Percentiles rank a stretch among this genome's conserved stretches.
Evolutionary conservation across 2,329 filamentous ascomycete genomes (phyloP).

Genomic region (Beauveria bassiana): DNA sequence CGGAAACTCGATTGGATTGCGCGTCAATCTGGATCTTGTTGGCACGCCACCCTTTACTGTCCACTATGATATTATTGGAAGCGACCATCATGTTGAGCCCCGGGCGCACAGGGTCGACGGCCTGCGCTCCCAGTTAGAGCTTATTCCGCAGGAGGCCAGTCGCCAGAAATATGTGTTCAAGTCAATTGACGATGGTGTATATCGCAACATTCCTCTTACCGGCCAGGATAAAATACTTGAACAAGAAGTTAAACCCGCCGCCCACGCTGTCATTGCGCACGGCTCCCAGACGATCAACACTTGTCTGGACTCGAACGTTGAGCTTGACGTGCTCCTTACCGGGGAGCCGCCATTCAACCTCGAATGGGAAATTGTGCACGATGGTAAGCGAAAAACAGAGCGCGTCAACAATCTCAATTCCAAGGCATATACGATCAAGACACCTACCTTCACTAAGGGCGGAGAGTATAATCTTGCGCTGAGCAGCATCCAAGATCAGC

Average conservation of each 20-base stretch:
- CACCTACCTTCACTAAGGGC: slow-evolving; percentile 65
- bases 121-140: slow-evolving; percentile 73
- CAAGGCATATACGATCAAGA: slow-evolving; percentile 63
- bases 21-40: slow-evolving; percentile 80
- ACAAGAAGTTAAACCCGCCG: slow-evolving; percentile 89
- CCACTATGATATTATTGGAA: slow-evolving; percentile 64
- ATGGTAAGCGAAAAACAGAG: slow-evolving; percentile 71
- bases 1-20: slow-evolving; percentile 83
- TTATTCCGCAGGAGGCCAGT: slow-evolving; percentile 74
- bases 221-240: slow-evolving; percentile 60
- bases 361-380: slow-evolving; percentile 88
- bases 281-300: slow-evolving; percentile 50
- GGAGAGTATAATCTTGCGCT: slow-evolving; percentile 86
- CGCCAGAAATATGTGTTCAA: slow-evolving; percentile 81
- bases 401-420: slow-evolving; percentile 55
- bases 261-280: slow-evolving; percentile 64
- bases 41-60: slow-evolving; percentile 90
- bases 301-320: slow-evolving; percentile 76
- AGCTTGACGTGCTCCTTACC: slow-evolving; percentile 64
- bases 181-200: slow-evolving; percentile 74
- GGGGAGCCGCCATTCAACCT: slow-evolving; percentile 84
- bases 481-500: slow-evolving; percentile 77
- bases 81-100: slow-evolving; percentile 42
- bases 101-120: slow-evolving; percentile 55
- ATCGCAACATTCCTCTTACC: slow-evolving; percentile 56